A percentile compares a stretch with the other conserved stretches of the same genome.
Conservation (phyloP, 2,329 filamentous ascomycete species). For the Trichoderma atroviride region DNA sequence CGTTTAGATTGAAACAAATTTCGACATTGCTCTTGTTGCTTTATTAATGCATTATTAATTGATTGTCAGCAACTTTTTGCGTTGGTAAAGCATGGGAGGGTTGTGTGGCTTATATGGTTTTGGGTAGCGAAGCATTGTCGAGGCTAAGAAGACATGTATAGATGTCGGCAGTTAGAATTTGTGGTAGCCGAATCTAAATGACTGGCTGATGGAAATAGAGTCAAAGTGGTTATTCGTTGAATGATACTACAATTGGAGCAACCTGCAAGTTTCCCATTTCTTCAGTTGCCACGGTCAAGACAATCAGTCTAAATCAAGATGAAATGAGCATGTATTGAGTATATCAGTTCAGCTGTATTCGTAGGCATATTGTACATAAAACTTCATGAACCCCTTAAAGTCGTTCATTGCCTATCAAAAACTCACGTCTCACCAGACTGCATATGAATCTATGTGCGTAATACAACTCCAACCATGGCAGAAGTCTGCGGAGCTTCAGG, state of each 20-base stretch:
- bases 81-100: background rate
- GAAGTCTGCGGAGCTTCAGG: background rate
- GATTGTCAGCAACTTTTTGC: background rate
- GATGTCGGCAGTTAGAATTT: background rate
- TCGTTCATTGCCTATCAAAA: background rate
- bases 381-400: background rate
- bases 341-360: background rate
- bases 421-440: background rate
- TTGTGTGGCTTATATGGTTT: background rate
- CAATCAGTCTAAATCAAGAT: background rate
- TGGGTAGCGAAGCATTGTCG: background rate
- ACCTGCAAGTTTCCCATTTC: background rate
- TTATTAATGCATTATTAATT: constrained; percentile 15
- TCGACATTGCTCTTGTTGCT: background rate
- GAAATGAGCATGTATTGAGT: background rate
- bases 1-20: background rate
- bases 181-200: background rate
- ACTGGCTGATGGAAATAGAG: too few relatives aligned
- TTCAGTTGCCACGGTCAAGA: background rate
- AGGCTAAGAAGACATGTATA: background rate
- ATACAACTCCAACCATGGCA: background rate
- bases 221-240: background rate
- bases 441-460: background rate
- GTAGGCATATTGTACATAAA: background rate
- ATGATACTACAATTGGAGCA: background rate